phyloP scores from a whole-genome alignment of 2,329 filamentous ascomycete species.

The Aspergillus pseudoglaucus region DNA sequence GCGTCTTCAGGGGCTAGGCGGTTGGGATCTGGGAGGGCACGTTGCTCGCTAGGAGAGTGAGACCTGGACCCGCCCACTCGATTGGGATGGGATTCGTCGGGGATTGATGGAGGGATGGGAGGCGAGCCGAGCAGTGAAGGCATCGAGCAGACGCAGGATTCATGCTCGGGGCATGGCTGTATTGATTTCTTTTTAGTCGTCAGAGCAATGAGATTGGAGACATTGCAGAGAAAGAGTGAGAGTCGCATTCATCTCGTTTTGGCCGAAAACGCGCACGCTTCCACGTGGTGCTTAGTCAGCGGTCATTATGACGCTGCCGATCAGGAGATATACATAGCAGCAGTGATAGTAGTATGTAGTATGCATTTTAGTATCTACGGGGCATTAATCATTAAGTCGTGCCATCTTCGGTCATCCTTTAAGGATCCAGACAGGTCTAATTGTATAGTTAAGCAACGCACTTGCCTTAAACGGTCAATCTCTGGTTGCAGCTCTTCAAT shows the following conservation, averaged over 20 bases:
- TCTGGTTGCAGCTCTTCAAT: background rate
- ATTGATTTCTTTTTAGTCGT: background rate
- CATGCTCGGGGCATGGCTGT: conserved; percentile 24
- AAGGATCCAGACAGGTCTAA: background rate
- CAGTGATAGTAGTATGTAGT: no score
- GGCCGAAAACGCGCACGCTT: conserved; percentile 1
- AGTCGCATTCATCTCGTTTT: background rate
- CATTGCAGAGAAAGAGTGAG: background rate
- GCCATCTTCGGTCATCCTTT: no score
- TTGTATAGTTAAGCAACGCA: background rate
- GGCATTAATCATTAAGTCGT: no score
- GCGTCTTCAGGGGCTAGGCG: conserved; percentile 81
- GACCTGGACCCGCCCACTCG: conserved; percentile 25
- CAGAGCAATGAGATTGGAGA: background rate
- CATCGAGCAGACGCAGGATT: conserved; percentile 25
- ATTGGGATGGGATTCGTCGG: conserved; percentile 41
- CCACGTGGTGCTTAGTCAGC: conserved; percentile 9
- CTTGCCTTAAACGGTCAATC: background rate
- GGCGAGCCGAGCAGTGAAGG: conserved; percentile 26
- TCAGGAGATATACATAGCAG: background rate
- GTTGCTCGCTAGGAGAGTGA: conserved; percentile 29
- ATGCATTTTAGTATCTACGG: no score
- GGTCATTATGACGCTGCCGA: background rate
- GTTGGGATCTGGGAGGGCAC: conserved; percentile 51
- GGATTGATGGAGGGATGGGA: conserved; percentile 38